Evolutionary conservation across 1,284 basidiomycete genomes (phyloP).

Genomic region (Tilletia horrida): DNA sequence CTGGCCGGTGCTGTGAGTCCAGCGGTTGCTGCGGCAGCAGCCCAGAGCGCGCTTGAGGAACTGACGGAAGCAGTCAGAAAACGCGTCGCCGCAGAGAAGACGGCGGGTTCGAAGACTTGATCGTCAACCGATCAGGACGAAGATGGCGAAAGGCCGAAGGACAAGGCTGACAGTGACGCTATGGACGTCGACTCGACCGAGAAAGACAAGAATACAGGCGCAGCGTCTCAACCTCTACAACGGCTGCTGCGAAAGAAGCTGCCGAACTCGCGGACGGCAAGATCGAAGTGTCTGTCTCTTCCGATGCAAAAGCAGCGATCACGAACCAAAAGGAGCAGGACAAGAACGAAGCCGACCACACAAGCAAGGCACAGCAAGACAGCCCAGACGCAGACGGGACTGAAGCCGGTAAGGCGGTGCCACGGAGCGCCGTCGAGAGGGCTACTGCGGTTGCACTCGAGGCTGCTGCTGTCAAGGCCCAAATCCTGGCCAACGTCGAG

Average conservation of each 20-base stretch:
- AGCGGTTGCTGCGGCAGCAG: constrained; percentile 85
- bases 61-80: constrained; percentile 46
- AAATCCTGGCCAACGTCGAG: constrained; percentile 76
- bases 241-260: neutral
- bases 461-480: constrained; percentile 82
- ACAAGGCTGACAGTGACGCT: constrained; percentile 13
- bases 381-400: constrained; percentile 26
- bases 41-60: constrained; percentile 77
- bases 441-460: constrained; percentile 62
- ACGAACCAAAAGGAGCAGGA: neutral
- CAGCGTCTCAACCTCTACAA: constrained; percentile 24
- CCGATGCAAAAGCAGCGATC: constrained; percentile 14
- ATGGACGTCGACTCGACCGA: constrained; percentile 20
- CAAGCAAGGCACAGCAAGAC: neutral
- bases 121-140: neutral
- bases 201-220: constrained; percentile 43
- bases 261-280: neutral
- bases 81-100: constrained; percentile 21
- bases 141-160: neutral
- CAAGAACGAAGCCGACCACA: neutral
- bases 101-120: neutral
- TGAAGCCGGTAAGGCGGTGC: constrained; percentile 34
- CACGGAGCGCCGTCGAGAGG: constrained; percentile 44
- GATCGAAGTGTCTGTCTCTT: constrained; percentile 14
- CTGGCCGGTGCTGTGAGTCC: constrained; percentile 87